These are phyloP conservation scores for Chenopodium album DNA, from an alignment of 148 eudicot genomes.

Conservation along the genomic window DNA sequence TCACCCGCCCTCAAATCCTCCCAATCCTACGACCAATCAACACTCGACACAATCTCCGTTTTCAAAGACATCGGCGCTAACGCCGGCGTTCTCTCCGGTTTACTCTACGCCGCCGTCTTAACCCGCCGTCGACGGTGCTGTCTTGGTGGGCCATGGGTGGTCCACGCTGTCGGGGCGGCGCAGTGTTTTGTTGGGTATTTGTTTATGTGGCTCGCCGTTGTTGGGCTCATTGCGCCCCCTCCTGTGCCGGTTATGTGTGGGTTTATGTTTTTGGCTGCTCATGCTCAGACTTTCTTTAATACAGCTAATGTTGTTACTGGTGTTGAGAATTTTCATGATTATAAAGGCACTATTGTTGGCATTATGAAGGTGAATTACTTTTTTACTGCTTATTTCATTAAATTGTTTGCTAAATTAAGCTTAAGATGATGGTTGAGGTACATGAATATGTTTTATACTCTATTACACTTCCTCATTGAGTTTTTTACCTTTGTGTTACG, in stretches of 20 bases:
- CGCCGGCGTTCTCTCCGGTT: conserved; percentile 80
- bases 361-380: conserved; percentile 68
- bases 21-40: conserved; percentile 68
- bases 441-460: too few species aligned
- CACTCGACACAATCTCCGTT: conserved; percentile 79
- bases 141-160: conserved; percentile 51
- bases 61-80: conserved; percentile 93
- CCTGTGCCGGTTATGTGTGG: conserved; percentile 55
- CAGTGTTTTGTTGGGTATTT: conserved; percentile 79
- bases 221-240: conserved; percentile 47
- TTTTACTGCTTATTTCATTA: too few species aligned
- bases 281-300: conserved; percentile 91
- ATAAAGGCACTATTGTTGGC: conserved; percentile 81
- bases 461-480: too few species aligned
- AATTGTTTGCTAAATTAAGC: too few species aligned
- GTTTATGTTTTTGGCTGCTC: conserved; percentile 75
- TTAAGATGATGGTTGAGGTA: too few species aligned
- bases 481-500: too few species aligned
- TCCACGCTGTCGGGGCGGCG: conserved; percentile 55
- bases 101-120: conserved; percentile 59
- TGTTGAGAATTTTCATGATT: conserved; percentile 65
- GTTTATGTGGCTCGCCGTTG: conserved; percentile 72
- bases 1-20: conserved; percentile 65
- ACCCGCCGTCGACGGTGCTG: conserved; percentile 1
- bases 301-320: conserved; percentile 88